phyloP scores from a whole-genome alignment of 2,329 filamentous ascomycete species.

The Diaporthe ilicicola region DNA sequence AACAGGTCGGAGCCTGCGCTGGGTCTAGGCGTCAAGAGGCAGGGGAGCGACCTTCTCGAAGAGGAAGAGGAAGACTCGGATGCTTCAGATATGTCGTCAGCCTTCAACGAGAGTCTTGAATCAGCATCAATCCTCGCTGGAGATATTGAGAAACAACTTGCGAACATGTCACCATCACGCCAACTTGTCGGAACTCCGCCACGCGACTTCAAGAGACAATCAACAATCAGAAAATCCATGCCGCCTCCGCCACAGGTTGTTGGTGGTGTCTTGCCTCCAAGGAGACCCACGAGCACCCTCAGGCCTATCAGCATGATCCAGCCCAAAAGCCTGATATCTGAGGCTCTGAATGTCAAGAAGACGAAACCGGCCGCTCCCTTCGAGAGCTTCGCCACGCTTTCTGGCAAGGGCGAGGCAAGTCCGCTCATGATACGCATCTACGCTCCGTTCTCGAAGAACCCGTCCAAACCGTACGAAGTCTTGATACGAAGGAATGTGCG shows the following conservation, averaged over 20 bases:
- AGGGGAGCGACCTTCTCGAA: constrained; percentile 60
- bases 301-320: constrained; percentile 73
- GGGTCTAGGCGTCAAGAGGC: constrained; percentile 50
- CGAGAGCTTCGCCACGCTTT: constrained; percentile 78
- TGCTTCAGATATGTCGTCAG: constrained; percentile 68
- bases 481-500: constrained; percentile 75
- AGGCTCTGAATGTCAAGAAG: constrained; percentile 76
- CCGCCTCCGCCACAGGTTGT: constrained; percentile 64
- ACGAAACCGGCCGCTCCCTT: constrained; percentile 76
- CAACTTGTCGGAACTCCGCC: constrained; percentile 72
- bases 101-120: constrained; percentile 73
- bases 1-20: constrained; percentile 55
- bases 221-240: constrained; percentile 70
- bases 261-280: constrained; percentile 74
- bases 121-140: constrained; percentile 76
- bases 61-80: constrained; percentile 69
- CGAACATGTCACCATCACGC: constrained; percentile 59
- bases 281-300: constrained; percentile 71
- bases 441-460: constrained; percentile 72
- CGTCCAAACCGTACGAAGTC: constrained; percentile 74
- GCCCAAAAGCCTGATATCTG: constrained; percentile 75
- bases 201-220: constrained; percentile 66
- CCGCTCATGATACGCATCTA: constrained; percentile 82
- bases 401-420: constrained; percentile 80
- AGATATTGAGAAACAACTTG: constrained; percentile 61